Conservation (phyloP, 805 yeast species). For the Teunomyces panamensis region DNA sequence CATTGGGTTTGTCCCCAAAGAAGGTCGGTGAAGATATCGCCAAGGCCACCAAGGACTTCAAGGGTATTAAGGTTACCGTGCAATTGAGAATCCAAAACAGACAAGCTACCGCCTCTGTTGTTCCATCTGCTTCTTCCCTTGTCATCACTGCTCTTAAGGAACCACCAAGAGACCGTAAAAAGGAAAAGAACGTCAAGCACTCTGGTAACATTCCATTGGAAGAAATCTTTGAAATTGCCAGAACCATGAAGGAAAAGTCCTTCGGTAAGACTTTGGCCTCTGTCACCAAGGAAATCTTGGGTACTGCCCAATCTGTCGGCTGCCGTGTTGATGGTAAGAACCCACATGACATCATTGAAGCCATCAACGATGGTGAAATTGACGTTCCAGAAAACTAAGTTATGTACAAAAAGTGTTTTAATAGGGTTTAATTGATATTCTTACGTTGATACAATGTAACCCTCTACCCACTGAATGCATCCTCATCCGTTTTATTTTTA, state of each 20-base stretch:
- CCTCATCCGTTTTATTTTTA: slow-evolving; percentile 2
- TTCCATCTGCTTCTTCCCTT: slow-evolving; percentile 98
- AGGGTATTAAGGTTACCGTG: slow-evolving; percentile 99
- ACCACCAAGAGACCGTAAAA: slow-evolving; percentile 99
- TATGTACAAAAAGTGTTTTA: slow-evolving; percentile 37
- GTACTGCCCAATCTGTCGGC: slow-evolving; percentile 99
- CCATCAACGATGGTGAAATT: slow-evolving; percentile 97
- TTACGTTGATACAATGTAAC: slow-evolving; percentile 3
- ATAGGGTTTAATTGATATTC: slow-evolving; percentile 27
- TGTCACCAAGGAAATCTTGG: slow-evolving; percentile 97
- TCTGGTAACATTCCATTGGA: slow-evolving; percentile 97
- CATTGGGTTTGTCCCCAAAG: slow-evolving; percentile 99
- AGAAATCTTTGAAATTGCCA: slow-evolving; percentile 95
- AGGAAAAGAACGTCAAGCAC: slow-evolving; percentile 99
- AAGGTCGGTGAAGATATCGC: slow-evolving; percentile 99
- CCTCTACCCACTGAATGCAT: background rate
- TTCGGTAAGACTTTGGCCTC: slow-evolving; percentile 97
- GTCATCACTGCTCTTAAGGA: slow-evolving; percentile 99
- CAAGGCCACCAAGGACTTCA: slow-evolving; percentile 98
- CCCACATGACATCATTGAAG: slow-evolving; percentile 98
- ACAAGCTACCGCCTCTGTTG: slow-evolving; percentile 98
- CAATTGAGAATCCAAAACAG: slow-evolving; percentile 99
- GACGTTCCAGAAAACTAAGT: slow-evolving; percentile 81
- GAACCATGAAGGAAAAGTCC: slow-evolving; percentile 95
- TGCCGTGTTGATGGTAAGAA: slow-evolving; percentile 99